Evolutionary conservation across 73 alveolate genomes (phyloP).

Genomic region (Stentor coeruleus): DNA sequence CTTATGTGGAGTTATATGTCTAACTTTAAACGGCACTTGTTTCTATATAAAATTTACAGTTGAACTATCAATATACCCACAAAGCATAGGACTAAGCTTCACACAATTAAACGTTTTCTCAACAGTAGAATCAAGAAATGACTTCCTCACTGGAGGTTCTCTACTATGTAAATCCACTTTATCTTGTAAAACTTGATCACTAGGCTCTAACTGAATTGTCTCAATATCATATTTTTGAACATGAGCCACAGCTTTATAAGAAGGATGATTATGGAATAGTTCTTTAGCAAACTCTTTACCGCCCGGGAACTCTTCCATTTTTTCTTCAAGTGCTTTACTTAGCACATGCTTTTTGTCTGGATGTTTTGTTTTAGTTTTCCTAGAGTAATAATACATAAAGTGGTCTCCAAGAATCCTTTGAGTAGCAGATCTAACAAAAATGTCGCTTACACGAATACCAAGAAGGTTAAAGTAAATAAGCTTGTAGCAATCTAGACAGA

Average conservation of each 20-base stretch:
- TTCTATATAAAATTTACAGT: background rate
- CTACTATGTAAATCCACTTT: slow-evolving; percentile 1
- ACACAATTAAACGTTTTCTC: slow-evolving; percentile 21
- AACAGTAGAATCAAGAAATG: background rate
- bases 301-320: slow-evolving; percentile 14
- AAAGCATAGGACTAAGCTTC: slow-evolving; percentile 15
- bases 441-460: slow-evolving; percentile 5
- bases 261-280: background rate
- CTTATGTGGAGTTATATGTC: slow-evolving; percentile 24
- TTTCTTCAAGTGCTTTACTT: background rate
- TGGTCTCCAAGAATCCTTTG: slow-evolving; percentile 6
- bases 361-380: background rate
- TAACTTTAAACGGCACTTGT: slow-evolving; percentile 22
- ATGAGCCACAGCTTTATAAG: background rate
- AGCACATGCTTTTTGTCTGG: background rate
- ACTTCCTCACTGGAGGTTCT: slow-evolving; percentile 14
- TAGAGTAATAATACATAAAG: background rate
- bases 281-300: slow-evolving; percentile 18
- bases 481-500: slow-evolving; percentile 4
- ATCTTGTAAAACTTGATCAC: background rate
- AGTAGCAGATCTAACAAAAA: background rate
- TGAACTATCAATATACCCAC: background rate
- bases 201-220: background rate
- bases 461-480: background rate
- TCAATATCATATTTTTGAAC: background rate